Conservation (phyloP, 2,329 filamentous ascomycete genomes). For the Claviceps lovelessii region DNA sequence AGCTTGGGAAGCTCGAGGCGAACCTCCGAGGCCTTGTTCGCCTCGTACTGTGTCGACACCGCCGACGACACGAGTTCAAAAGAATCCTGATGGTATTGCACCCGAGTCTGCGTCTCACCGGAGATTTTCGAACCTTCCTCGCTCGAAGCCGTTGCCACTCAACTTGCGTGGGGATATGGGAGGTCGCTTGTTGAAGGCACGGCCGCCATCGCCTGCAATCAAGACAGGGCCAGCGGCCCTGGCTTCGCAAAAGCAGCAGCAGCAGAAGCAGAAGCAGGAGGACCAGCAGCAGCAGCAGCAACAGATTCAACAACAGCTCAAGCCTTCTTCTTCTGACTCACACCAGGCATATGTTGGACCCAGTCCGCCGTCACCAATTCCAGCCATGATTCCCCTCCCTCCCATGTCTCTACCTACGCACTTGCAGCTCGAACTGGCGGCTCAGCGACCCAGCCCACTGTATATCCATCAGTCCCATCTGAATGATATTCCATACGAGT, state of each 20-base stretch:
- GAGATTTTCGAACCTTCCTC: conserved; percentile 36
- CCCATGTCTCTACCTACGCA: conserved; percentile 54
- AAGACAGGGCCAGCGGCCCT: conserved; percentile 13
- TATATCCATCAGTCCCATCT: conserved; percentile 48
- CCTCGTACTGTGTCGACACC: conserved; percentile 38
- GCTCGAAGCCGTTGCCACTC: conserved; percentile 27
- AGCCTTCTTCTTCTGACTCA: conserved; percentile 3
- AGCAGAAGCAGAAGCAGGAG: neutral
- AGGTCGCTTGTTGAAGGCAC: conserved; percentile 5
- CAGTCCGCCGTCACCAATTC: conserved; percentile 33
- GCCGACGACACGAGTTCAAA: conserved; percentile 29
- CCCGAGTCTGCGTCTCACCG: conserved; percentile 22
- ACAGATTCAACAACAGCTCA: conserved; percentile 3
- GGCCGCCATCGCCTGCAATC: conserved; percentile 10
- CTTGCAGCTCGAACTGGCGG: conserved; percentile 49
- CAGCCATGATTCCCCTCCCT: conserved; percentile 43
- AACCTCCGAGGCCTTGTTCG: conserved; percentile 19
- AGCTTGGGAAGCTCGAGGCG: conserved; percentile 8
- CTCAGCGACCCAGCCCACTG: conserved; percentile 46
- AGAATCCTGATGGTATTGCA: conserved; percentile 8
- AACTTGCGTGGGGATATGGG: conserved; percentile 26
- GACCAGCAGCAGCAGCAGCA: conserved; percentile 5
- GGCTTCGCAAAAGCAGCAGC: conserved; percentile 5
- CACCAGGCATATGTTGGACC: conserved; percentile 11
- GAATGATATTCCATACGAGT: conserved; percentile 66